Evolutionary conservation across 1,139 yeast species (phyloP).

Genomic region (Keqinozyma sinolaborantium): DNA sequence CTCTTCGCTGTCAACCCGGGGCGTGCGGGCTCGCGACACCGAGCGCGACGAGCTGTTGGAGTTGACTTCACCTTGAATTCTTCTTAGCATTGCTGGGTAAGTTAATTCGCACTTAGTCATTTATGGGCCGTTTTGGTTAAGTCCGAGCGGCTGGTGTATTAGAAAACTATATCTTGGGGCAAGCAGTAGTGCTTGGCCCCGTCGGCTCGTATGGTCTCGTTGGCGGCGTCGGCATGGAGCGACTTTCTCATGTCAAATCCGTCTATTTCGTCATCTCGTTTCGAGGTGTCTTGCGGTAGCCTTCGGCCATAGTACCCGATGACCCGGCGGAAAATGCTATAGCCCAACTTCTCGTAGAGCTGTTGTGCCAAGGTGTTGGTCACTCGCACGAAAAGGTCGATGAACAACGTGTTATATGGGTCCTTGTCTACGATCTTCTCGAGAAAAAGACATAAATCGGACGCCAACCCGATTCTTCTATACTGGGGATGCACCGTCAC

Average conservation of each 20-base stretch:
- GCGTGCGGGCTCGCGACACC: constrained; percentile 40
- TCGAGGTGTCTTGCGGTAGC: constrained; percentile 42
- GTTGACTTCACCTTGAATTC: constrained; percentile 13
- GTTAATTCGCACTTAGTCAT: constrained; percentile 6
- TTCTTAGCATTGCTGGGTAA: constrained; percentile 4
- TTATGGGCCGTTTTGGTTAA: no score
- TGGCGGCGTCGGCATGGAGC: constrained; percentile 50
- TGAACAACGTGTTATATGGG: constrained; percentile 74
- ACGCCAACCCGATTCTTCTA: constrained; percentile 83
- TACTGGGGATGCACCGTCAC: constrained; percentile 85
- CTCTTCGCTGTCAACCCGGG: constrained; percentile 42
- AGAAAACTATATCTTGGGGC: constrained; percentile 60
- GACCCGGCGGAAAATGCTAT: constrained; percentile 79
- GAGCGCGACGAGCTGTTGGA: constrained; percentile 33
- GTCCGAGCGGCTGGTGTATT: no score
- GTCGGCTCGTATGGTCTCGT: constrained; percentile 50
- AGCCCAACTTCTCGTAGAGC: constrained; percentile 82
- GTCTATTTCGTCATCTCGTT: constrained; percentile 63
- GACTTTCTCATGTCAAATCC: constrained; percentile 85
- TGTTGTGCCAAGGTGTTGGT: constrained; percentile 77
- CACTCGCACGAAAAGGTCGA: constrained; percentile 88
- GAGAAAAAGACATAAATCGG: constrained; percentile 67
- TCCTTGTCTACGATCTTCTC: constrained; percentile 64
- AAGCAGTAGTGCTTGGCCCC: constrained; percentile 57
- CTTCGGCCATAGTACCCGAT: constrained; percentile 77